These are phyloP conservation scores for Mucor lusitanicus DNA, from an alignment of 371 early-diverging fungal genomes.

Conservation along the genomic window DNA sequence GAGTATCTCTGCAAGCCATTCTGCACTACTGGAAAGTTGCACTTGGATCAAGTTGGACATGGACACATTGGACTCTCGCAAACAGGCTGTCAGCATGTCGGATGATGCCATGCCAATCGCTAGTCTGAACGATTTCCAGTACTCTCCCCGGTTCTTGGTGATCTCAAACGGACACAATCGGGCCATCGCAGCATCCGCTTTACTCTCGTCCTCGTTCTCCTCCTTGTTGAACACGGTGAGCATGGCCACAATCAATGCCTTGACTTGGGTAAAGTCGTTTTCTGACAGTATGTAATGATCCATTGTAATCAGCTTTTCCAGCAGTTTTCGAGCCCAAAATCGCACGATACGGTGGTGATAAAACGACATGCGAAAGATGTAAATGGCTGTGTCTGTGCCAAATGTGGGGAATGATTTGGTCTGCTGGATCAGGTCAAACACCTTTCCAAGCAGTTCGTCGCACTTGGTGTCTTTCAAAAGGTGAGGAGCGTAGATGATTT, in stretches of 20 bases:
- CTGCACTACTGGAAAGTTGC: slow-evolving; percentile 18
- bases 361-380: slow-evolving; percentile 26
- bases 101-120: slow-evolving; percentile 13
- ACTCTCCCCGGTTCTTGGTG: slow-evolving; percentile 25
- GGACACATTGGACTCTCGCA: slow-evolving; percentile 17
- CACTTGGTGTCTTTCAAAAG: slow-evolving; percentile 12
- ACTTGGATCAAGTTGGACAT: slow-evolving; percentile 17
- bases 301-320: slow-evolving; percentile 28
- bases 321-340: slow-evolving; percentile 45
- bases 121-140: slow-evolving; percentile 39
- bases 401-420: slow-evolving; percentile 33
- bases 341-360: slow-evolving; percentile 40
- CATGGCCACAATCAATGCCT: slow-evolving; percentile 11
- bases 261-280: slow-evolving; percentile 1
- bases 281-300: slow-evolving; percentile 15
- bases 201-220: background rate
- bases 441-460: slow-evolving; percentile 25
- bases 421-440: slow-evolving; percentile 35
- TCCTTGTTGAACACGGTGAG: slow-evolving; percentile 8
- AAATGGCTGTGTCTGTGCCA: slow-evolving; percentile 8
- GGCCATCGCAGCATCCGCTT: background rate
- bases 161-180: slow-evolving; percentile 5
- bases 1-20: slow-evolving; percentile 33
- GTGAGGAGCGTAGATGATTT: slow-evolving; percentile 25
- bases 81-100: slow-evolving; percentile 16